Percentiles rank a stretch among this genome's conserved stretches.
These are phyloP conservation scores for Globisporangium perplexum DNA, from an alignment of 352 stramenopile species.

Conservation along the genomic window DNA sequence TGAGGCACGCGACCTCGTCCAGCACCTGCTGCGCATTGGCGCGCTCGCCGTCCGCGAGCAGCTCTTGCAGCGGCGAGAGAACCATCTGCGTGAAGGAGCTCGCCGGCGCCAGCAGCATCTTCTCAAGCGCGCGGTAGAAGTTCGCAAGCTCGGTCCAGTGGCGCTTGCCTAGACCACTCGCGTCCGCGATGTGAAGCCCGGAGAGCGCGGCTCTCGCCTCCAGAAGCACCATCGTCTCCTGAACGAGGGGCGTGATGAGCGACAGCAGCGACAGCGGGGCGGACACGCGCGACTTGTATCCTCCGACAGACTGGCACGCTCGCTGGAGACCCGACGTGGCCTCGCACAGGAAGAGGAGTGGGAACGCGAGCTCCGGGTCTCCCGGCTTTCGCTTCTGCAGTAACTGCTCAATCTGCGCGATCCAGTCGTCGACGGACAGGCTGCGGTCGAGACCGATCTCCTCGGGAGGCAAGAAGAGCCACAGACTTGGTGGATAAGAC, in stretches of 20 bases:
- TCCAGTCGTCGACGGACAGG: constrained; percentile 42
- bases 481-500: constrained; percentile 43
- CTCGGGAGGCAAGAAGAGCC: constrained; percentile 49
- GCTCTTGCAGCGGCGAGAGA: constrained; percentile 44
- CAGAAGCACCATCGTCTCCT: constrained; percentile 60
- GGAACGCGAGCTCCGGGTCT: constrained; percentile 36
- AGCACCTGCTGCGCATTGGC: constrained; percentile 36
- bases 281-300: constrained; percentile 18
- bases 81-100: constrained; percentile 50
- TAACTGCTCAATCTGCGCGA: constrained; percentile 27
- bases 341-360: constrained; percentile 61
- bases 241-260: constrained; percentile 51
- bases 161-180: constrained; percentile 31
- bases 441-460: constrained; percentile 30
- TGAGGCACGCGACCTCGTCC: constrained; percentile 41
- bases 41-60: constrained; percentile 30
- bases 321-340: constrained; percentile 21
- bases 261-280: constrained; percentile 45
- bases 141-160: constrained; percentile 48
- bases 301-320: constrained; percentile 13
- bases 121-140: constrained; percentile 56
- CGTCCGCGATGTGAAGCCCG: constrained; percentile 23
- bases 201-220: constrained; percentile 44
- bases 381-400: constrained; percentile 20
- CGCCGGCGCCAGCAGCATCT: constrained; percentile 37